Evolutionary conservation across 1,284 basidiomycete genomes (phyloP).

Genomic region (Hemileia vastatrix): DNA sequence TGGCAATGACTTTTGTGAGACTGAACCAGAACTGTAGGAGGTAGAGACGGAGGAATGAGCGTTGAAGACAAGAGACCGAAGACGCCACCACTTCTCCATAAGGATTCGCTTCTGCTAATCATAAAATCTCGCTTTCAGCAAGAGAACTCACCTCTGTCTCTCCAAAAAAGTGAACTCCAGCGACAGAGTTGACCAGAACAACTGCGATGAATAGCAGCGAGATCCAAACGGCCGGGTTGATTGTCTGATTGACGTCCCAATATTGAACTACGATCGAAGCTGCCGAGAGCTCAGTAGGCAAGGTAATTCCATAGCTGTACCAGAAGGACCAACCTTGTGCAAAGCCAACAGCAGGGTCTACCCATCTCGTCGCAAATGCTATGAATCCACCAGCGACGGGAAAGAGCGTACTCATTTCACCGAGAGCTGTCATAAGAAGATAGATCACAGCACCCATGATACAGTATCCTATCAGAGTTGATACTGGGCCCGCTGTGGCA

Average conservation of each 20-base stretch:
- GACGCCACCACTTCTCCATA: neutral
- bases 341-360: slow-evolving; percentile 63
- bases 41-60: no score
- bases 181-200: neutral
- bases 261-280: slow-evolving; percentile 44
- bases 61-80: neutral
- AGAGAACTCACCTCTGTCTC: neutral
- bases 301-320: slow-evolving; percentile 48
- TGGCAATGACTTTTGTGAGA: slow-evolving; percentile 43
- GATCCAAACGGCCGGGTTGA: slow-evolving; percentile 21
- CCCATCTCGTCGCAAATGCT: slow-evolving; percentile 26
- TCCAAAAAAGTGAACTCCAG: slow-evolving; percentile 31
- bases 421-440: slow-evolving; percentile 31
- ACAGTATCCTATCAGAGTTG: neutral
- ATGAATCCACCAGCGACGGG: slow-evolving; percentile 10
- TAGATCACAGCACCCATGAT: neutral
- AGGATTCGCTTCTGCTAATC: neutral
- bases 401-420: slow-evolving; percentile 17
- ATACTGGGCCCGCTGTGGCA: neutral
- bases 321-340: slow-evolving; percentile 54
- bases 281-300: slow-evolving; percentile 41
- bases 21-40: slow-evolving; percentile 37
- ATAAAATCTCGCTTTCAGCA: neutral
- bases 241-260: slow-evolving; percentile 32
- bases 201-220: slow-evolving; percentile 21